phyloP scores from a whole-genome alignment of 75 land plant species.

The Ceratopteris richardii region DNA sequence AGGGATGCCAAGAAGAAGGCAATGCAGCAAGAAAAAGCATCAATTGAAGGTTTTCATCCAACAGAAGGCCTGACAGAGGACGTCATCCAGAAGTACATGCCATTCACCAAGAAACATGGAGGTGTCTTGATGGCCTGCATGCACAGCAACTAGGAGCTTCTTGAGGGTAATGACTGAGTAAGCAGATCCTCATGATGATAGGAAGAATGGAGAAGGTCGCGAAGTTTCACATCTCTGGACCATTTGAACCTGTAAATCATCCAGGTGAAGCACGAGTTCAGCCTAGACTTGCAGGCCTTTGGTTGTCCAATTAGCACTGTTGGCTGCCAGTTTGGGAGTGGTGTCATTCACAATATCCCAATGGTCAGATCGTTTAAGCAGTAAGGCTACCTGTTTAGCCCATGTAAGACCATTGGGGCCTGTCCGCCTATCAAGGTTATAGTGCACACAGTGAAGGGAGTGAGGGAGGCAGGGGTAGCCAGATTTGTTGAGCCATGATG shows the following conservation, averaged over 20 bases:
- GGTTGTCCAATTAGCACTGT: neutral
- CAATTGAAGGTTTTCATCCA: neutral
- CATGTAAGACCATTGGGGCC: neutral
- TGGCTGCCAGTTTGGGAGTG: neutral
- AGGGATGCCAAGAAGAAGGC: neutral
- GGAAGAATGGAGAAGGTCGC: neutral
- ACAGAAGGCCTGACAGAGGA: neutral
- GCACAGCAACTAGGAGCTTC: neutral
- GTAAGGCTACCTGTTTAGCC: neutral
- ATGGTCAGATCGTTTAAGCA: neutral
- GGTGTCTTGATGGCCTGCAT: neutral
- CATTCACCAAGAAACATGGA: neutral
- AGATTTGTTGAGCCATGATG: too few relatives aligned
- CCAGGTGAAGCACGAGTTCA: conserved; percentile 3
- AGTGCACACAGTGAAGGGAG: neutral
- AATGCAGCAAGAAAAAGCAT: conserved; percentile 1
- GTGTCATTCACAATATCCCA: neutral
- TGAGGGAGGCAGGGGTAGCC: neutral
- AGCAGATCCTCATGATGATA: neutral
- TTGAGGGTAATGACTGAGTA: neutral
- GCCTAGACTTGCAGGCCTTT: neutral
- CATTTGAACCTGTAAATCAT: neutral
- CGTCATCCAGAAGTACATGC: neutral
- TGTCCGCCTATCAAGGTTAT: neutral
- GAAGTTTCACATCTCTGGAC: neutral